phyloP scores from a whole-genome alignment of 179 eudicot genomes.

The Beta lomatogona region DNA sequence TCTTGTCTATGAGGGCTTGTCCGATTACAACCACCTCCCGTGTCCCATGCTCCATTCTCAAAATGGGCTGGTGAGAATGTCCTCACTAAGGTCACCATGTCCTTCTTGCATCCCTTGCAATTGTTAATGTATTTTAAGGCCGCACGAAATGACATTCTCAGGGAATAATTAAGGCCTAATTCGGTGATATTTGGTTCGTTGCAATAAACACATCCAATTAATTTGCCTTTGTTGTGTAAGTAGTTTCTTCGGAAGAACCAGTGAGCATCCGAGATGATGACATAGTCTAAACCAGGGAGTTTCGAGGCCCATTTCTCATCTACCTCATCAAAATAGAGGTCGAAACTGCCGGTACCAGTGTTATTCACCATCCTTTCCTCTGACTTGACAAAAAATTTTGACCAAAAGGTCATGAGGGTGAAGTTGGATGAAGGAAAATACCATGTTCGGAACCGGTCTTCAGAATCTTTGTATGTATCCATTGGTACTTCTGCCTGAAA shows the following conservation, averaged over 20 bases:
- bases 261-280: conserved; percentile 54
- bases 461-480: conserved; percentile 47
- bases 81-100: conserved; percentile 48
- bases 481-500: conserved; percentile 62
- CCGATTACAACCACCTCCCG: conserved; percentile 61
- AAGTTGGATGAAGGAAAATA: conserved; percentile 58
- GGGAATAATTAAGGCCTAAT: conserved; percentile 36
- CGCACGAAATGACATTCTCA: conserved; percentile 46
- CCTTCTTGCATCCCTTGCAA: conserved; percentile 37
- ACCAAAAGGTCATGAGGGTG: conserved; percentile 62
- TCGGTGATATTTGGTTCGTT: conserved; percentile 41
- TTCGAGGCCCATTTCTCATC: conserved; percentile 49
- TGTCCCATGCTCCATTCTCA: conserved; percentile 66
- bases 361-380: conserved; percentile 54
- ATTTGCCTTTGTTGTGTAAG: conserved; percentile 36
- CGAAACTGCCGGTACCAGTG: conserved; percentile 46
- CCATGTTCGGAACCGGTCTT: conserved; percentile 60
- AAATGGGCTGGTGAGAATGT: conserved; percentile 76
- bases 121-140: conserved; percentile 43
- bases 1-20: conserved; percentile 45
- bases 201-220: conserved; percentile 65
- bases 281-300: conserved; percentile 47
- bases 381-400: conserved; percentile 49
- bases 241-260: conserved; percentile 67
- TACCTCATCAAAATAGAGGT: conserved; percentile 57